Percentiles rank a stretch among this genome's conserved stretches.
phyloP scores from a whole-genome alignment of 257 asterid genomes.

The Ocimum tenuiflorum region DNA sequence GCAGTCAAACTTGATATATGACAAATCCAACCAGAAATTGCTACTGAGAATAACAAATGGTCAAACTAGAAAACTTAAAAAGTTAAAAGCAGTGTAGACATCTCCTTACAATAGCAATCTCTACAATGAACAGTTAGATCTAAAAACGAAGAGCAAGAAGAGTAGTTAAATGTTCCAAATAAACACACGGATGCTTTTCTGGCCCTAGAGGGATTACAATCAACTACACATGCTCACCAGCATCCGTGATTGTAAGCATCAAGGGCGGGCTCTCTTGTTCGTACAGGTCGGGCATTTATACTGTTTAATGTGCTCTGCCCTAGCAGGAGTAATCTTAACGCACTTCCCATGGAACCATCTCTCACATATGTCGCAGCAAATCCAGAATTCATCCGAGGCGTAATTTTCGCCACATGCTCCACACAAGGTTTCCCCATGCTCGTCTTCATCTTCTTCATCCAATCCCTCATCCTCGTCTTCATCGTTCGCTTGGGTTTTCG shows the following conservation, averaged over 20 bases:
- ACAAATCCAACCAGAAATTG: neutral
- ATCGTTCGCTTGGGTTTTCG: conserved; percentile 34
- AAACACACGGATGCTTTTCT: conserved; percentile 13
- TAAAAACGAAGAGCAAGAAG: neutral
- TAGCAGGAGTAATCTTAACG: conserved; percentile 76
- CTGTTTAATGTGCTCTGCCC: conserved; percentile 77
- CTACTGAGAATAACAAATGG: neutral
- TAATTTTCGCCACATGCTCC: conserved; percentile 72
- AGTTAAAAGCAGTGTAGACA: neutral
- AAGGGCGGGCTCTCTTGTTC: conserved; percentile 59
- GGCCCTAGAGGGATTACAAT: neutral
- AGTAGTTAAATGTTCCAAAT: conserved; percentile 7
- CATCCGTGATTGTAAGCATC: too few relatives aligned
- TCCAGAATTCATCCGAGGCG: conserved; percentile 66
- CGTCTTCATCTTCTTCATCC: conserved; percentile 52
- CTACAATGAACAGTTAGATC: conserved; percentile 23
- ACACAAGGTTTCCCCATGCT: conserved; percentile 60
- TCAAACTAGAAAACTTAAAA: neutral
- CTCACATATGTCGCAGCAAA: conserved; percentile 68
- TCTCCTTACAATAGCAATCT: neutral
- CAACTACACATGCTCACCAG: neutral
- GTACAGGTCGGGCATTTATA: conserved; percentile 82
- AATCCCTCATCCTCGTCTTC: conserved; percentile 44
- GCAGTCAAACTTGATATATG: too few relatives aligned
- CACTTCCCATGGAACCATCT: conserved; percentile 88